Base-by-base conservation (phyloP, 2,329 filamentous ascomycete genomes). In the Monilinia laxa region DNA sequence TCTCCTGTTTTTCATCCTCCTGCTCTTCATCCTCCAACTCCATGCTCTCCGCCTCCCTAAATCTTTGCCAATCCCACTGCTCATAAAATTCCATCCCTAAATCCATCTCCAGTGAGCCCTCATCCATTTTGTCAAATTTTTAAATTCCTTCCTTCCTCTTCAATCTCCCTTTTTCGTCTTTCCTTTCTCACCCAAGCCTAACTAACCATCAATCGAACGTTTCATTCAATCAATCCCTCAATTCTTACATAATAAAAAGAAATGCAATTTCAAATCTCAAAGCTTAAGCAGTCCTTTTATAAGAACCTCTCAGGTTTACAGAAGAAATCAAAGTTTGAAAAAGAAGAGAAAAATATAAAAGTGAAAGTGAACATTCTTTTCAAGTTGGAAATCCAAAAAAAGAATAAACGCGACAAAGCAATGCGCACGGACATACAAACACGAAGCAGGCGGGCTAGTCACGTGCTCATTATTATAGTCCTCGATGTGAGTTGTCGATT, bases 61-160 rank as follows among this genome's bases (percentile, higher is more conserved):
- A 53, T 23, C 28, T 40, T 31, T 64, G 60, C 51, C 51, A 64
- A 35, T 64, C 52, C 58, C 45, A 62, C 58, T 62, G 28, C 38
- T 62, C 53, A 57, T 47, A 47, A 57, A 62, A 18, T 1, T 35
- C 25, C 55, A 65, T 62, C 25, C 62, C 62, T 35, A 31, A 35
- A 64, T 54, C 47, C 18, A 28, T 47, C 52, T 47, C 25, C 14
- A 45, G 45, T 11, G n/a, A 9, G 6, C 16, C n/a, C 14, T 45
- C 31, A 40, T 51, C 45, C 58, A 62, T 62, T 20, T 20, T 23
- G 1, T n/a, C 20, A 20, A 16, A 11, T 2, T 28, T 23, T 9
- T 20, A 23, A 40, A 49, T 49, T 1, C 1, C 11, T 16, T 45
- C 14, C 16, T 3, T 10, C 20, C 45, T n/a, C 40, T 28, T 38